Evolutionary conservation across 2,329 filamentous ascomycete genomes (phyloP).

Genomic region (Arthrobotrys conoides): DNA sequence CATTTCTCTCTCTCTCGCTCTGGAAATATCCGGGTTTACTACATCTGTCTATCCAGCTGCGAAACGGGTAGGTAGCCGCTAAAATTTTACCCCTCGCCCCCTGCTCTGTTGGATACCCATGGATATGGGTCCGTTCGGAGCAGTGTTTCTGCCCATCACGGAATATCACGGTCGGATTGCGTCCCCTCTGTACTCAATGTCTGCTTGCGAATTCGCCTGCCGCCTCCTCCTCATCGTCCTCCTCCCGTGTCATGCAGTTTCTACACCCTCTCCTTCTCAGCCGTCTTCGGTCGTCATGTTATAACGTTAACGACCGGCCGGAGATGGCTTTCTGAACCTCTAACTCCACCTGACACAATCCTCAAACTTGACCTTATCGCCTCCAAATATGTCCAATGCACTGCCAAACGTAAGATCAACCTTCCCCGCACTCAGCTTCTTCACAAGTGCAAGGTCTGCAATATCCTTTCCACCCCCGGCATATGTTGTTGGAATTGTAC

Average conservation of each 20-base stretch:
- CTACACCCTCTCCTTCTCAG: background rate
- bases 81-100: background rate
- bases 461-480: slow-evolving; percentile 90
- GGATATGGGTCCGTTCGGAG: background rate
- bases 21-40: slow-evolving; percentile 20
- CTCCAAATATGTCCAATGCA: slow-evolving; percentile 95
- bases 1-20: background rate
- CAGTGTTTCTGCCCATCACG: slow-evolving; percentile 5
- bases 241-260: slow-evolving; percentile 3
- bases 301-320: background rate
- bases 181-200: background rate
- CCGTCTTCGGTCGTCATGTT: background rate
- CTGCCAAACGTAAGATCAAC: slow-evolving; percentile 97
- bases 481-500: slow-evolving; percentile 92
- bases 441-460: slow-evolving; percentile 85
- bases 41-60: background rate
- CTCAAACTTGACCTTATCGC: slow-evolving; percentile 84
- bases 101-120: slow-evolving; percentile 5
- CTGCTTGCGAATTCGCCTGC: slow-evolving; percentile 15
- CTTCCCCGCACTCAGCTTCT: slow-evolving; percentile 81
- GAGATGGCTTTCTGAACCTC: slow-evolving; percentile 4
- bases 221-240: slow-evolving; percentile 7
- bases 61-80: slow-evolving; percentile 1
- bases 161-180: slow-evolving; percentile 22
- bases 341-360: slow-evolving; percentile 92